Percentiles rank a stretch among this genome's conserved stretches.
phyloP scores from a whole-genome alignment of 306 rosid species.

The Acacia melanoxylon region DNA sequence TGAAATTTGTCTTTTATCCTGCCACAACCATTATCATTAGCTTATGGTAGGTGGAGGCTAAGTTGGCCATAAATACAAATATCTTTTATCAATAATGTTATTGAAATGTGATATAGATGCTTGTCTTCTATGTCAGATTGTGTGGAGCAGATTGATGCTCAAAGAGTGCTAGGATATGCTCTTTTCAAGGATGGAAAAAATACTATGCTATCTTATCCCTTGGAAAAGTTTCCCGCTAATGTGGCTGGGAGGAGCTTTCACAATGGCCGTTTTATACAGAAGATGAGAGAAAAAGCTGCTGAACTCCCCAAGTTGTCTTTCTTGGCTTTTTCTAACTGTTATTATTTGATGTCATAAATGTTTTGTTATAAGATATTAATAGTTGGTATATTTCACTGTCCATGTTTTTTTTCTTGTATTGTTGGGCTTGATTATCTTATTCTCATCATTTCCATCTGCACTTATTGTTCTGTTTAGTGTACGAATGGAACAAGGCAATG shows the following conservation, averaged over 20 bases:
- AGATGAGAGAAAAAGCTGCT: constrained; percentile 67
- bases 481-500: constrained; percentile 62
- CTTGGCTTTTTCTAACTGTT: background rate
- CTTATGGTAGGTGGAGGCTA: constrained; percentile 4
- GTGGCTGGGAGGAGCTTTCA: constrained; percentile 77
- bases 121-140: constrained; percentile 49
- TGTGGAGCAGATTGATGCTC: constrained; percentile 68
- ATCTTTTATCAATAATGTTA: constrained; percentile 20
- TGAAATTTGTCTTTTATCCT: background rate
- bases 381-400: background rate
- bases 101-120: background rate
- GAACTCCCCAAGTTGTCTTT: constrained; percentile 51
- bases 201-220: constrained; percentile 53
- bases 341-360: background rate
- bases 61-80: background rate
- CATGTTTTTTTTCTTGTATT: background rate
- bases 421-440: background rate
- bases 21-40: background rate
- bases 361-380: background rate
- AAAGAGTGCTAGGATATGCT: constrained; percentile 61
- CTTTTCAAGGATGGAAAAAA: constrained; percentile 63
- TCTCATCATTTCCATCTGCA: background rate
- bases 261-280: constrained; percentile 71
- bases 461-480: constrained; percentile 40
- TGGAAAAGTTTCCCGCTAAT: constrained; percentile 53